phyloP scores from a whole-genome alignment of 129 eudicot genomes.

The Saussurea involucrata region DNA sequence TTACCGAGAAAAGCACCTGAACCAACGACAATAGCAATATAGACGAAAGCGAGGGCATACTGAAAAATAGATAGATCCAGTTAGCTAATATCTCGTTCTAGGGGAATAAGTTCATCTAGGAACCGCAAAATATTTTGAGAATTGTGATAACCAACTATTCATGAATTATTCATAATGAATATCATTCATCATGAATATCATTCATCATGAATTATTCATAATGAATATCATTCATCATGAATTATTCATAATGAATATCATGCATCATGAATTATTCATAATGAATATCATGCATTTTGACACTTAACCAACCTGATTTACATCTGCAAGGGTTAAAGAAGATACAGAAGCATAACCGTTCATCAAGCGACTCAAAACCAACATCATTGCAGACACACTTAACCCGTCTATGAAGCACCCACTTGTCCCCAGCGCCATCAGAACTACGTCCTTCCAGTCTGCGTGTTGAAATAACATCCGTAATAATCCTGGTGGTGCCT shows the following conservation, averaged over 20 bases:
- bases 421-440: conserved; percentile 24
- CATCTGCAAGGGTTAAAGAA: conserved; percentile 26
- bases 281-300: too few species aligned
- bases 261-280: not conserved
- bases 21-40: conserved; percentile 47
- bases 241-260: not conserved
- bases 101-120: not conserved
- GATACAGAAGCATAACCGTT: conserved; percentile 31
- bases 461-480: conserved; percentile 28
- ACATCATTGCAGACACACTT: conserved; percentile 28
- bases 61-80: conserved; percentile 18
- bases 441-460: conserved; percentile 19
- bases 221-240: not conserved
- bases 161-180: not conserved
- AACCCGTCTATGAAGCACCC: conserved; percentile 33
- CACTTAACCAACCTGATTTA: conserved; percentile 31
- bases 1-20: conserved; percentile 47
- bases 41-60: conserved; percentile 41
- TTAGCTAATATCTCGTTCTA: too few species aligned
- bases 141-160: too few species aligned
- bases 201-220: not conserved
- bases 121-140: too few species aligned
- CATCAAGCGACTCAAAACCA: conserved; percentile 31
- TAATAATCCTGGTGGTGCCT: conserved; percentile 9
- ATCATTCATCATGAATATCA: not conserved